phyloP scores from a whole-genome alignment of 768 basidiomycete species.

The Russula sp. region DNA sequence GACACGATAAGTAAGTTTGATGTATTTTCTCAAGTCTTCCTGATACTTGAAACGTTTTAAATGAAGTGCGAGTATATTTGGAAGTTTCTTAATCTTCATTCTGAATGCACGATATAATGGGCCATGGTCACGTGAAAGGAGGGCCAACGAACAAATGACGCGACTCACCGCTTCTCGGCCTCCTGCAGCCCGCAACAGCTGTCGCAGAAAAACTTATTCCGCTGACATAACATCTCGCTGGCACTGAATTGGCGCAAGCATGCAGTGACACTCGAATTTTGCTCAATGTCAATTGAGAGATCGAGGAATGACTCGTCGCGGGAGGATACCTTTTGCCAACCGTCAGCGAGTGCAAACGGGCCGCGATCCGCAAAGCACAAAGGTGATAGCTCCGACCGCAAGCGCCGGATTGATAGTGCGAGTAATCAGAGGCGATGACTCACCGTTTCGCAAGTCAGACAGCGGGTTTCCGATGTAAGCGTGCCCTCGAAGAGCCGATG shows the following conservation, averaged over 20 bases:
- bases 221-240: constrained; percentile 96
- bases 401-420: not conserved
- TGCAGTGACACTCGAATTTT: constrained; percentile 93
- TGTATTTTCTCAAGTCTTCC: constrained; percentile 82
- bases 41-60: constrained; percentile 99
- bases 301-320: constrained; percentile 96
- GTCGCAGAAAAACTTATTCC: constrained; percentile 98
- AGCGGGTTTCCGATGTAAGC: constrained; percentile 94
- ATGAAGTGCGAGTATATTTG: constrained; percentile 92
- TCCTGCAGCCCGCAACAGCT: constrained; percentile 95
- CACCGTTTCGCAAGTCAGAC: constrained; percentile 96
- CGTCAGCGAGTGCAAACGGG: constrained; percentile 26
- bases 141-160: not conserved
- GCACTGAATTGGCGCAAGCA: constrained; percentile 96
- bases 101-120: constrained; percentile 36
- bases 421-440: constrained; percentile 1
- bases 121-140: not conserved
- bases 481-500: constrained; percentile 91
- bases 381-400: not conserved
- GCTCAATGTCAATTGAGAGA: constrained; percentile 98
- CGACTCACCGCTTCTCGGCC: constrained; percentile 85
- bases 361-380: not conserved
- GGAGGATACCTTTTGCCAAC: constrained; percentile 33
- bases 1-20: constrained; percentile 94
- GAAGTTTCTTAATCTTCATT: constrained; percentile 98